Percentiles rank a stretch among this genome's conserved stretches.
Evolutionary conservation across 2,329 filamentous ascomycete genomes (phyloP).

Genomic region (Fusarium verticillioides): DNA sequence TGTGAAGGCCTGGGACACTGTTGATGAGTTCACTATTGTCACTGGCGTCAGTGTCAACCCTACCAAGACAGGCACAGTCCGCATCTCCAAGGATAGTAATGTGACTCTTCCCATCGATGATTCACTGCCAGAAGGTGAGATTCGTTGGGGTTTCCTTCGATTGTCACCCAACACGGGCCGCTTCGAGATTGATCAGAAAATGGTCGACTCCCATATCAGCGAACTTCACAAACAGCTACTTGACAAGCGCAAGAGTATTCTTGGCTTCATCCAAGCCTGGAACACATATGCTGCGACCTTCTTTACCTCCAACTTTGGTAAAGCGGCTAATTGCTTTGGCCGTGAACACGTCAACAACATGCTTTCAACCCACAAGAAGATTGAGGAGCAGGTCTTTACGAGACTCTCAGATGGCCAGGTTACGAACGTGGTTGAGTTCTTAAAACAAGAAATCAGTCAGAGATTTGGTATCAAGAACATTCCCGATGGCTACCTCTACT

Average conservation of each 20-base stretch:
- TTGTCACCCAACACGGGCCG: conserved; percentile 63
- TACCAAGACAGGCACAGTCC: conserved; percentile 61
- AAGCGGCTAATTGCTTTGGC: conserved; percentile 63
- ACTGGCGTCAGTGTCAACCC: conserved; percentile 68
- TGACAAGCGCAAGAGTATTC: conserved; percentile 61
- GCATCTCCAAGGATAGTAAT: conserved; percentile 48
- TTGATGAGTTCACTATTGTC: conserved; percentile 63
- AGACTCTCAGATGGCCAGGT: conserved; percentile 40
- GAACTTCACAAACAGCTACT: conserved; percentile 69
- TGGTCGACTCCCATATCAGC: conserved; percentile 68
- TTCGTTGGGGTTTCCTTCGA: conserved; percentile 66
- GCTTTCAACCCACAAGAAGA: conserved; percentile 60
- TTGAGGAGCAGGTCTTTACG: conserved; percentile 60
- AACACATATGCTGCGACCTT: conserved; percentile 64
- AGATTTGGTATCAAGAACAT: conserved; percentile 61
- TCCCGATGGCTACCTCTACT: conserved; percentile 59
- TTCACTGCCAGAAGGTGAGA: conserved; percentile 58
- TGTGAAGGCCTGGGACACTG: conserved; percentile 68
- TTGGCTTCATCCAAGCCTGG: conserved; percentile 61
- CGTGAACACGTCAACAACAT: conserved; percentile 63
- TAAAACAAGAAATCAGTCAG: conserved; percentile 62
- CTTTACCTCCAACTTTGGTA: conserved; percentile 64
- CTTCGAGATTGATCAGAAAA: conserved; percentile 68
- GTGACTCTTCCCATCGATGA: conserved; percentile 40
- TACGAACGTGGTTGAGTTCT: conserved; percentile 63